Conservation (phyloP, 2,329 filamentous ascomycete species). For the Orbilia brochopaga region DNA sequence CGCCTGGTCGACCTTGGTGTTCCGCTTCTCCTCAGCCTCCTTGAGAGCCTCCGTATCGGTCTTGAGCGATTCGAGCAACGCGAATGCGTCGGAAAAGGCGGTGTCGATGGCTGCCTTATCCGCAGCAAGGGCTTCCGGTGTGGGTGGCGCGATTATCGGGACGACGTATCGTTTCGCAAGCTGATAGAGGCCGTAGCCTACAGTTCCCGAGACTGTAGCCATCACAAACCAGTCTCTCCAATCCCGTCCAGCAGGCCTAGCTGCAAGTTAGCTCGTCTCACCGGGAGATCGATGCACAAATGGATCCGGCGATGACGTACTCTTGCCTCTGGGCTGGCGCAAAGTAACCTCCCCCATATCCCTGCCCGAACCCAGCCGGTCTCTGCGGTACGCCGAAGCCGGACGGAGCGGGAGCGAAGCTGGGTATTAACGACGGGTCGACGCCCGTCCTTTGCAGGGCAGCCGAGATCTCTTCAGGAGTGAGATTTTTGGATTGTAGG, state of each 20-base stretch:
- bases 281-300: background rate
- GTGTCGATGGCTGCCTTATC: slow-evolving; percentile 93
- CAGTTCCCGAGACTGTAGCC: slow-evolving; percentile 90
- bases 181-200: slow-evolving; percentile 85
- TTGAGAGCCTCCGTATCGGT: slow-evolving; percentile 91
- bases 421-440: slow-evolving; percentile 61
- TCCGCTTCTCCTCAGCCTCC: slow-evolving; percentile 80
- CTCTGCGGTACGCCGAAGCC: slow-evolving; percentile 59
- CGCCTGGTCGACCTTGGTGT: slow-evolving; percentile 79
- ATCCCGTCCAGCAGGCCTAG: slow-evolving; percentile 64
- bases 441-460: slow-evolving; percentile 78
- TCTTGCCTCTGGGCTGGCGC: slow-evolving; percentile 41
- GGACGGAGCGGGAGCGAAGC: slow-evolving; percentile 61
- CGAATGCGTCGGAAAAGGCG: slow-evolving; percentile 89
- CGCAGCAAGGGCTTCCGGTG: slow-evolving; percentile 87
- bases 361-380: slow-evolving; percentile 60
- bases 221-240: slow-evolving; percentile 99
- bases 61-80: slow-evolving; percentile 86
- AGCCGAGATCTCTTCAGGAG: slow-evolving; percentile 88
- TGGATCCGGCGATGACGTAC: slow-evolving; percentile 18
- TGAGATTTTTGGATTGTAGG: slow-evolving; percentile 94
- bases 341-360: slow-evolving; percentile 46
- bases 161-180: slow-evolving; percentile 92
- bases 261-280: slow-evolving; percentile 30
- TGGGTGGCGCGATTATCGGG: slow-evolving; percentile 89